phyloP scores from a whole-genome alignment of 1,284 basidiomycete species.

The Ustilago shanxiensis region DNA sequence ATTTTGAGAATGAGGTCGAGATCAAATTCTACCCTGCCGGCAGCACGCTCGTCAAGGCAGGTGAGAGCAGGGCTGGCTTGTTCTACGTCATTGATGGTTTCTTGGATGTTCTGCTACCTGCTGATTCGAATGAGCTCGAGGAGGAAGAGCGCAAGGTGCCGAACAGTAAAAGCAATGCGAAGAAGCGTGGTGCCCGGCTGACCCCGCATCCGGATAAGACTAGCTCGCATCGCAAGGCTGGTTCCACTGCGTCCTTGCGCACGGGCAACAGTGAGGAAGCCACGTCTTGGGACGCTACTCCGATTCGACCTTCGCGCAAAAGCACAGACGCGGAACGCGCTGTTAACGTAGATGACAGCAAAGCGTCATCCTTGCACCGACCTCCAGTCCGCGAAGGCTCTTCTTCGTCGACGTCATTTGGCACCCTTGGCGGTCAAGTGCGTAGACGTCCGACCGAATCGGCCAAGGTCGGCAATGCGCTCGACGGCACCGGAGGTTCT shows the following conservation, averaged over 20 bases:
- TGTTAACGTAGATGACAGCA: slow-evolving; percentile 7
- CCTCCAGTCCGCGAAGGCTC: slow-evolving; percentile 25
- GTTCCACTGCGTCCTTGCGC: slow-evolving; percentile 19
- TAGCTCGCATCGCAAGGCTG: slow-evolving; percentile 10
- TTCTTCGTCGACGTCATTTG: slow-evolving; percentile 24
- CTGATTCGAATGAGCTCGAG: slow-evolving; percentile 67
- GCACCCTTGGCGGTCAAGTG: slow-evolving; percentile 7
- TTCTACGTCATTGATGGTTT: slow-evolving; percentile 99
- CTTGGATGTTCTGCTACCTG: slow-evolving; percentile 87
- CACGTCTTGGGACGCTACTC: slow-evolving; percentile 4
- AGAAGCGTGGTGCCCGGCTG: slow-evolving; percentile 2
- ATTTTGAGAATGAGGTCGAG: slow-evolving; percentile 92
- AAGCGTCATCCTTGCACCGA: slow-evolving; percentile 17
- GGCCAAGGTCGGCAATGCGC: slow-evolving; percentile 58
- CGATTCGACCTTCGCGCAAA: slow-evolving; percentile 19
- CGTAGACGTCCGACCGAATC: slow-evolving; percentile 43
- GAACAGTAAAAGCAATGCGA: slow-evolving; percentile 7
- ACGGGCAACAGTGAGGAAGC: slow-evolving; percentile 20
- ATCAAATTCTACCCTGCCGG: slow-evolving; percentile 93
- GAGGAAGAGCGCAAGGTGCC: slow-evolving; percentile 43
- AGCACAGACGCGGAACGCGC: slow-evolving; percentile 25
- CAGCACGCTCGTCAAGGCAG: slow-evolving; percentile 86
- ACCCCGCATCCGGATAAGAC: not conserved
- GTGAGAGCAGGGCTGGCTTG: slow-evolving; percentile 88
- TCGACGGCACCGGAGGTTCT: slow-evolving; percentile 56